Base-by-base conservation (phyloP, 495 filamentous ascomycete species). In the Neurospora intermedia region DNA sequence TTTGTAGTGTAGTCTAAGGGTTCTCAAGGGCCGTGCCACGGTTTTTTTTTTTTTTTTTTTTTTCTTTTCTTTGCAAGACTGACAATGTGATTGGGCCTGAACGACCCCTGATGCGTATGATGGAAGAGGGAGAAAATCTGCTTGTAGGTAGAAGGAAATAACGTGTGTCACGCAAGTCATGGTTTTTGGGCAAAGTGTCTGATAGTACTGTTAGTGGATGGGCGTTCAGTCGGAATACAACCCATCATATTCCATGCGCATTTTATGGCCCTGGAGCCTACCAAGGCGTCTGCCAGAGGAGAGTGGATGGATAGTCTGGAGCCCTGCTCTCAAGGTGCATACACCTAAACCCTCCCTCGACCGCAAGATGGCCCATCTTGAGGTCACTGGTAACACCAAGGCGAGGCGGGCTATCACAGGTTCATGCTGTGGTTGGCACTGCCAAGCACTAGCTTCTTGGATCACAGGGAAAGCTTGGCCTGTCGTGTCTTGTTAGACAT, bases 401-500 rank as follows among this genome's bases (percentile, higher is more conserved):
- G 54, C 54, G 54, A 66, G 54, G 27, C 54, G 54, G 54, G 27
- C 54, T 66, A 66, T 38, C 23, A 35, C 54, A 66, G 54, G 54
- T 66, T 35, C 54, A 66, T 66, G 54, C 27, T 31, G 54, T 66
- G 48, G 46, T 59, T 59, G 48, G 48, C 54, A 31, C 13, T 74
- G 77, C 75, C 74, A 77, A 77, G 77, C 71, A 70, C 48, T 75
- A 46, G 72, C 66, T 54, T 76, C 69, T 69, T 75, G 74, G 69
- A 59, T 42, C 66, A 27, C 75, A 45, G 73, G 69, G 71, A 77
- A 78, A 80, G 77, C 77, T 80, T 80, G 76, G 74, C 78, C 77
- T 80, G 74, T 72, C 31, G 77, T 79, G 77, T 38, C 35, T 5
- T 6, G 35, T 38, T 38, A 4, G 35, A 38, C 35, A 6, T 38